Conservation (phyloP, 1,284 basidiomycete genomes). For the Leccinum solheimii region DNA sequence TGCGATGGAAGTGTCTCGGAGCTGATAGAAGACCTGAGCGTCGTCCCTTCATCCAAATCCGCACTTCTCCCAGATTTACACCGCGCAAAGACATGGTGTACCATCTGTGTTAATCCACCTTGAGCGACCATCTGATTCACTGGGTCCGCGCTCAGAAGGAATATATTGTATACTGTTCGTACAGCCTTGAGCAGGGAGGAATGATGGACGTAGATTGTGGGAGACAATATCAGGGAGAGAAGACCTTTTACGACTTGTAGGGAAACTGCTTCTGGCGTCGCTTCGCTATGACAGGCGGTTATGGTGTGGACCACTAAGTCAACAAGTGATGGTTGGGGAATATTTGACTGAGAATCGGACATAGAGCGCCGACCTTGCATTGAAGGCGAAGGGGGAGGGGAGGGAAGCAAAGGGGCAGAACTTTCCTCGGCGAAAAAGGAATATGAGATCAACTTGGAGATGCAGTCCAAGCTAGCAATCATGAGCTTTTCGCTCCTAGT, state of each 20-base stretch:
- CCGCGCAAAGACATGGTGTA: conserved; percentile 90
- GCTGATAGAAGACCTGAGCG: conserved; percentile 24
- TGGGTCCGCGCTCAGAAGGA: conserved; percentile 83
- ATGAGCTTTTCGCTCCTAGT: conserved; percentile 89
- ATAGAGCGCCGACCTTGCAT: conserved; percentile 45
- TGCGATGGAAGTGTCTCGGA: conserved; percentile 25
- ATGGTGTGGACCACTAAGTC: conserved; percentile 93
- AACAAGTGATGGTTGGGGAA: conserved; percentile 71
- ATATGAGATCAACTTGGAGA: conserved; percentile 94
- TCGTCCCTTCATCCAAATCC: conserved; percentile 27
- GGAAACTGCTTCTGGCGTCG: conserved; percentile 85
- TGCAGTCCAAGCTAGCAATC: conserved; percentile 93
- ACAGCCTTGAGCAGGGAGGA: conserved; percentile 93
- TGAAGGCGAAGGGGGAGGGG: conserved; percentile 72
- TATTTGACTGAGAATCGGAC: conserved; percentile 50
- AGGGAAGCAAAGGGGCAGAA: conserved; percentile 38
- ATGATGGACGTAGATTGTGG: conserved; percentile 87
- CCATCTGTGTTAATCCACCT: conserved; percentile 95
- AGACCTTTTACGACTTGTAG: conserved; percentile 95
- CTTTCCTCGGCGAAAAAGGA: conserved; percentile 83
- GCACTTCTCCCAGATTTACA: conserved; percentile 48
- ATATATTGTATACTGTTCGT: conserved; percentile 95
- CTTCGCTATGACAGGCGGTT: conserved; percentile 87
- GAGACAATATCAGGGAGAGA: conserved; percentile 83
- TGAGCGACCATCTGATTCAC: conserved; percentile 97